Evolutionary conservation across 176 grass and related monocot species (phyloP).

Genomic region (Musa beccarii): DNA sequence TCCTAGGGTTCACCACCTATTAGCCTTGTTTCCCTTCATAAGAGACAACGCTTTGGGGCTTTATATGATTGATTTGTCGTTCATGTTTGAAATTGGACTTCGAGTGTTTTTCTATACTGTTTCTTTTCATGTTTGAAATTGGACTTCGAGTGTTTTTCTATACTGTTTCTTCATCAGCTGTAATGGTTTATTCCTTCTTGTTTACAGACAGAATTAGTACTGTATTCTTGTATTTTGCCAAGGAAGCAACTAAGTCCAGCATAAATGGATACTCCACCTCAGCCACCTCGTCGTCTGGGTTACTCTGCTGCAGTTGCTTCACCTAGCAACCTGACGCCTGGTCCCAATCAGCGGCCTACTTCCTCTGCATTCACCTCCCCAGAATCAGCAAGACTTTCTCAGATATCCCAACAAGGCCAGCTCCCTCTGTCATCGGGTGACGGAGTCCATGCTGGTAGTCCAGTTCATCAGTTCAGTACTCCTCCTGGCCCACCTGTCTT

Average conservation of each 20-base stretch:
- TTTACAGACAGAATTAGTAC: background rate
- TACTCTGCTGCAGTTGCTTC: slow-evolving; percentile 9
- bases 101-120: no score
- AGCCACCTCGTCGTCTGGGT: slow-evolving; percentile 5
- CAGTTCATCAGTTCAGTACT: slow-evolving; percentile 57
- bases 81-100: no score
- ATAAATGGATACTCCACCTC: slow-evolving; percentile 13
- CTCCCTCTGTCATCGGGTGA: slow-evolving; percentile 4
- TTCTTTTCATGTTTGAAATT: no score
- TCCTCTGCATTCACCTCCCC: slow-evolving; percentile 13
- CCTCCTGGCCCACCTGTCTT: slow-evolving; percentile 81
- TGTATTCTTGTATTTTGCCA: background rate
- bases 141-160: no score
- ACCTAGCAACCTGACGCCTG: slow-evolving; percentile 2
- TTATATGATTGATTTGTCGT: no score
- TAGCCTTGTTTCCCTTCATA: no score
- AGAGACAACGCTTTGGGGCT: no score
- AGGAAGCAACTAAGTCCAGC: background rate
- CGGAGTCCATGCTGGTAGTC: background rate
- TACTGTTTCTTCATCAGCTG: no score
- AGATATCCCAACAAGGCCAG: slow-evolving; percentile 13
- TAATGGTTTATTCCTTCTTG: background rate
- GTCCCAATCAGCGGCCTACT: slow-evolving; percentile 5
- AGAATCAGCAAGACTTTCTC: slow-evolving; percentile 13
- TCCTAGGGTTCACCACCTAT: no score